Conservation (phyloP, 257 asterid species). For the Osmanthus fragrans region DNA sequence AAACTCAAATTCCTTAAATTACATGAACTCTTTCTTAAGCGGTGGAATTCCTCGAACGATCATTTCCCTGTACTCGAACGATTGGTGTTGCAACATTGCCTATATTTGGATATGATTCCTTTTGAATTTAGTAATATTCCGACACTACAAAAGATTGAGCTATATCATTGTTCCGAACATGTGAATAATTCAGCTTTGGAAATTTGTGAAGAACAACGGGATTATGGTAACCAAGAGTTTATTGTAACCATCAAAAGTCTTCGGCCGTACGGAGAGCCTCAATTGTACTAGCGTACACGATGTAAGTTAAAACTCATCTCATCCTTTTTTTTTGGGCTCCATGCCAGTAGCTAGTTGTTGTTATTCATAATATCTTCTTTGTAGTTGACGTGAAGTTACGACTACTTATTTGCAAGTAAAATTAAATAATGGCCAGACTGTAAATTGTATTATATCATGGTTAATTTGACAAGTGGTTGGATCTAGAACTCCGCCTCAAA, state of each 20-base stretch:
- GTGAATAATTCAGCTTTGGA: constrained; percentile 3
- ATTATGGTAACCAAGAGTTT: not conserved
- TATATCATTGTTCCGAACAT: not conserved
- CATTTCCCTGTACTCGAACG: not conserved
- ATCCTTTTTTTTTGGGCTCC: no score
- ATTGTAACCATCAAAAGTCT: rapidly evolving
- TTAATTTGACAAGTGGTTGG: no score
- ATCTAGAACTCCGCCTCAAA: no score
- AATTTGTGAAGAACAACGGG: not conserved
- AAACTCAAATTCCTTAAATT: not conserved
- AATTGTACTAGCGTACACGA: not conserved
- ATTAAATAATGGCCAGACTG: no score
- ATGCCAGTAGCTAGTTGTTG: no score
- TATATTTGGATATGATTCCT: constrained; percentile 13
- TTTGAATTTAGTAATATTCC: not conserved
- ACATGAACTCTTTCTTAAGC: no score
- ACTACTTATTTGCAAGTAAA: no score
- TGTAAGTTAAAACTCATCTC: not conserved
- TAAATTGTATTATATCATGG: no score
- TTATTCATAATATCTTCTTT: no score
- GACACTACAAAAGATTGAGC: constrained; percentile 21
- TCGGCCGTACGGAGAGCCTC: rapidly evolving
- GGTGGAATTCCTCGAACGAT: not conserved
- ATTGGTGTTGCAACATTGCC: not conserved
- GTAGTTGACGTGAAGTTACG: no score